phyloP scores from a whole-genome alignment of 495 filamentous ascomycete species.

The Penicillium ochrochloron region DNA sequence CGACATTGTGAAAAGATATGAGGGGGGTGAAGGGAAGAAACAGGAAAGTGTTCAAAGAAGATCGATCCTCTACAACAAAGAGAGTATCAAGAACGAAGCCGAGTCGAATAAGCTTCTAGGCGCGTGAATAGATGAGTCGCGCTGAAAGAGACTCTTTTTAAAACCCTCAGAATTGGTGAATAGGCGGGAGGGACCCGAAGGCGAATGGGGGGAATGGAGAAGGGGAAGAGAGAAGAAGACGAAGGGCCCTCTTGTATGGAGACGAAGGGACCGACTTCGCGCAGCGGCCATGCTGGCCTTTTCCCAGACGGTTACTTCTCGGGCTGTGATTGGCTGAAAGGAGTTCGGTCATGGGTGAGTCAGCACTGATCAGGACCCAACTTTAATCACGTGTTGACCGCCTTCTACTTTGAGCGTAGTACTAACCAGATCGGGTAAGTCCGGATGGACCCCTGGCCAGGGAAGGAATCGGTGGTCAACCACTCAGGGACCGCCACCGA shows the following conservation, averaged over 20 bases:
- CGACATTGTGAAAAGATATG: constrained; percentile 48
- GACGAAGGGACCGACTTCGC: constrained; percentile 20
- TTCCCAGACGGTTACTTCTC: constrained; percentile 52
- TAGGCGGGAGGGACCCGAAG: constrained; percentile 28
- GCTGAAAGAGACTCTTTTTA: constrained; percentile 30
- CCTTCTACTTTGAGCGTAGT: constrained; percentile 24
- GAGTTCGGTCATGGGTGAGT: constrained; percentile 27
- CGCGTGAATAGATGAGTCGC: constrained; percentile 15
- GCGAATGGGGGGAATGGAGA: constrained; percentile 26
- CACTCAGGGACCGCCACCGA: constrained; percentile 27
- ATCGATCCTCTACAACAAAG: constrained; percentile 9
- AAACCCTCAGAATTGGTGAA: constrained; percentile 21
- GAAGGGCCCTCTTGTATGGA: constrained; percentile 36
- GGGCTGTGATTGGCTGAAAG: constrained; percentile 40
- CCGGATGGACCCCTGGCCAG: constrained; percentile 17
- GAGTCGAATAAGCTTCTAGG: constrained; percentile 21
- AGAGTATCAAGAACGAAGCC: constrained; percentile 6
- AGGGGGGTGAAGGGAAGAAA: not conserved
- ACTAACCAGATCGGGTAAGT: constrained; percentile 13
- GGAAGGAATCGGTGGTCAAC: not conserved
- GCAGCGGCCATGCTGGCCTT: constrained; percentile 56
- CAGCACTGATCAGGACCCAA: constrained; percentile 17
- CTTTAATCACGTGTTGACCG: constrained; percentile 29
- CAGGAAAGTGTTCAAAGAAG: not conserved
- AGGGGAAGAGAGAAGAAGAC: constrained; percentile 24